These are phyloP conservation scores for Brassica juncea DNA, from an alignment of 345 rosid species.

Conservation along the genomic window DNA sequence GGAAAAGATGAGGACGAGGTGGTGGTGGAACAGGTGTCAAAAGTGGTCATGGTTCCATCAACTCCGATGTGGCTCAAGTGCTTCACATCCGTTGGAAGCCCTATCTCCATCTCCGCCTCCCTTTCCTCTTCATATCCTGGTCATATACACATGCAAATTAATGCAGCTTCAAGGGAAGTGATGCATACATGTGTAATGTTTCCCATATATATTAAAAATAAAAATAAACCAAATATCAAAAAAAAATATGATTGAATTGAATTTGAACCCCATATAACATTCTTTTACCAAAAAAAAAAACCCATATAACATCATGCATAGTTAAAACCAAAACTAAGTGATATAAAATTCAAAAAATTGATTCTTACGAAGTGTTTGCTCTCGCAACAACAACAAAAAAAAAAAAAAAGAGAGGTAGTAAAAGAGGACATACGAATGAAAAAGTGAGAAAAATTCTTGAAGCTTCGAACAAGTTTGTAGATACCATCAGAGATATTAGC, in stretches of 20 bases:
- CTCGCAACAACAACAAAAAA: not conserved
- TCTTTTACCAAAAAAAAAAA: too few species aligned
- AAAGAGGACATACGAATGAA: conserved; percentile 36
- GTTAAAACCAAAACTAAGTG: too few species aligned
- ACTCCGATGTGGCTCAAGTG: conserved; percentile 82
- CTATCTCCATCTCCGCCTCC: conserved; percentile 62
- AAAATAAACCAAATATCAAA: too few species aligned
- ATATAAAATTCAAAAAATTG: too few species aligned
- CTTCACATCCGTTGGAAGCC: conserved; percentile 81
- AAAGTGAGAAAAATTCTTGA: conserved; percentile 54
- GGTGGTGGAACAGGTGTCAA: not conserved
- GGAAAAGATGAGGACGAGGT: conserved; percentile 22
- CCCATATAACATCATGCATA: not conserved
- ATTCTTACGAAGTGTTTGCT: not conserved
- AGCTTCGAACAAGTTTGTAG: conserved; percentile 39
- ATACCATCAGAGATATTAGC: conserved; percentile 23
- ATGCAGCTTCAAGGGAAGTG: not conserved
- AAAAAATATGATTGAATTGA: too few species aligned
- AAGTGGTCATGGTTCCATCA: conserved; percentile 53
- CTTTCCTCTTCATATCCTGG: conserved; percentile 63
- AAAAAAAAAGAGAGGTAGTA: not conserved
- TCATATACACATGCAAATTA: not conserved
- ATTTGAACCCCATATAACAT: not conserved
- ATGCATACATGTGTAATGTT: not conserved
- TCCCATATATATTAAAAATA: not conserved